These are phyloP conservation scores for Earliella scabrosa DNA, from an alignment of 1,284 basidiomycete genomes.

Conservation along the genomic window DNA sequence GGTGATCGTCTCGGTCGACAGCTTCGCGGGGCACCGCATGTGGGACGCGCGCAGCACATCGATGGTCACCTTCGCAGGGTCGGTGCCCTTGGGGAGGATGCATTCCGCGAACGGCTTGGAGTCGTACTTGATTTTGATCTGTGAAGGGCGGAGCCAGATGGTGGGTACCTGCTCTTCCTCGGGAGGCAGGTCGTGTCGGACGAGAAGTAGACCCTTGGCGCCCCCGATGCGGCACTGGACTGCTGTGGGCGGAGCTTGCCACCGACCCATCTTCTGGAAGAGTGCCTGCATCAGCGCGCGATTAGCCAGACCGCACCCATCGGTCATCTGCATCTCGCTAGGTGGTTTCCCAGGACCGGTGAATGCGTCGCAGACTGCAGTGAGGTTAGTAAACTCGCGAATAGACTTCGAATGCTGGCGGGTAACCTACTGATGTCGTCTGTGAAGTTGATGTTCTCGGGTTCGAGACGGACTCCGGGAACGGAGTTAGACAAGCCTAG, in stretches of 20 bases:
- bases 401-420: conserved; percentile 22
- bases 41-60: conserved; percentile 44
- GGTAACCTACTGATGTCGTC: conserved; percentile 38
- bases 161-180: conserved; percentile 25
- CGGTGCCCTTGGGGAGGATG: conserved; percentile 18
- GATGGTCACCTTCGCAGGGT: conserved; percentile 40
- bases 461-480: conserved; percentile 38
- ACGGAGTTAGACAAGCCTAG: conserved; percentile 45
- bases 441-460: conserved; percentile 29
- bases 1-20: conserved; percentile 48
- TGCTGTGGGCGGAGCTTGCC: conserved; percentile 40
- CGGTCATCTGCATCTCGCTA: conserved; percentile 45
- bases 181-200: conserved; percentile 14
- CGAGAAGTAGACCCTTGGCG: conserved; percentile 34
- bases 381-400: conserved; percentile 11
- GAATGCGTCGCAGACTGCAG: conserved; percentile 20
- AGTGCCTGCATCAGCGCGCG: conserved; percentile 32
- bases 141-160: conserved; percentile 45
- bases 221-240: conserved; percentile 46
- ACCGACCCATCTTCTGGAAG: conserved; percentile 34
- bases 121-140: conserved; percentile 45
- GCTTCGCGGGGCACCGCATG: conserved; percentile 37
- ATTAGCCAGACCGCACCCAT: conserved; percentile 48
- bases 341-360: conserved; percentile 31
- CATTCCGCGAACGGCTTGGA: not conserved